Evolutionary conservation across 495 filamentous ascomycete genomes (phyloP), one percentile per base, ranked within the genome.

Genomic region (Aspergillus affinis): DNA sequence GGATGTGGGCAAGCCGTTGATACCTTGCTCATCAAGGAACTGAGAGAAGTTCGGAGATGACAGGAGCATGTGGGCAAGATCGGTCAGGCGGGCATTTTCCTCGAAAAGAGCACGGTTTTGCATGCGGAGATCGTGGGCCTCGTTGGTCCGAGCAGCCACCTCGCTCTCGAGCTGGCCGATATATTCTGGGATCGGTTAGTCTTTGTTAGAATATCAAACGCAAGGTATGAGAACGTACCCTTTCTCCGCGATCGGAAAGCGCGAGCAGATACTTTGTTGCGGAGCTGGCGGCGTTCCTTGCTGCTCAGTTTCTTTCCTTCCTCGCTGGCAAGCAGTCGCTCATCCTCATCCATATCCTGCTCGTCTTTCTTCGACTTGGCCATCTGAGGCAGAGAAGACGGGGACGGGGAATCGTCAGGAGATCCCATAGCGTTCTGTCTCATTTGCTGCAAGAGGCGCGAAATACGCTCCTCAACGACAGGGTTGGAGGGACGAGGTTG

Each of bases 331-430:
- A 99, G 82, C 3, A 98, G 79, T 60, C 90, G 80, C 81, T 98
- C 94, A 66, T 99, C 94, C 71, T 96, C 92, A 73, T 99, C 94
- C 93, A 98, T 97, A 29, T 98, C 93, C 55, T 94, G 91, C 69
- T 96, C 91, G 46, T 96, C 90, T 81, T 98, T 98, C 77, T 81
- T 88, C 41, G 85, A 69, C 67, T 90, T 85, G 41, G 84, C 74
- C 51, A 86, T 78, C 30, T 84, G 79, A 9, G 75, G 71, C 26
- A 75, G 52, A 9, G 73, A 71, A 21, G 76, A 76, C 13, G 80
- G 76, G 1, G 77, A 75, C 1, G 76, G 69, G 2, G 75, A 74
- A 2, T 78, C 78, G 50, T 80, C 78, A 50, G 87, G 83, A 0
- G 82, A 77, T 7, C 78, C 68, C 52, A 78, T 75, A 51, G 81